Evolutionary conservation across 306 rosid genomes (phyloP), one percentile per base, ranked within the genome.

Genomic region (Quercus agrifolia): DNA sequence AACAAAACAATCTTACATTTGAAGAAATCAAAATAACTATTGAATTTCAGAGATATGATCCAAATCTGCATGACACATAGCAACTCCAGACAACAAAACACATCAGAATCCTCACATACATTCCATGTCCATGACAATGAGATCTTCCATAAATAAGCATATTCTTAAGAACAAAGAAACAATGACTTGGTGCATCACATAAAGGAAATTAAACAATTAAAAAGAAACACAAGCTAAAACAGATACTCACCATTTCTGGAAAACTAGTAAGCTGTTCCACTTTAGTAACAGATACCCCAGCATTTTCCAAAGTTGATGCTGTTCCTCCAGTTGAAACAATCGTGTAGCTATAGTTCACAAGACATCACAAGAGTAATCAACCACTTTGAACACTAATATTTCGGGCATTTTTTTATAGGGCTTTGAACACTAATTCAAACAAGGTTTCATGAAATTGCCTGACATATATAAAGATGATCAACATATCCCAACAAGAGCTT

Each of bases 311-410:
- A 63, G 98, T 78, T 77, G 96, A 71, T 49, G 98, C 95, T 20
- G 99, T 92, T 88, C 99, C 99, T 56, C 99, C 99, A 27, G 99
- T 95, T 41, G 98, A 95, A 85, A 95, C 97, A 89, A 95, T 91
- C 49, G 89, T 82, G 74, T 86, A 95, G 10, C 99, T 95, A 79
- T 79, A 71, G 63, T 77, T 68, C 70, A 7, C 58, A 55, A 27
- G 19, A 52, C 14, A 10, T 52, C 70, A n/a, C 13, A 1, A 69
- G 20, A 83, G 71, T 31, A 38, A 68, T 38, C 72, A 19, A 4
- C 18, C 20, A 19, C 14, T 35, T 68, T 68, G 51, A 68, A 35
- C 5, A 31, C 41, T 56, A 31, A 2, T 59, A 41, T 41, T 41
- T 41, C 46, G 8, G 46, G 46, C 11, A 11, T 2, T 8, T 41